Base-by-base conservation (phyloP, 2,329 filamentous ascomycete species). In the Microdochium nivale region DNA sequence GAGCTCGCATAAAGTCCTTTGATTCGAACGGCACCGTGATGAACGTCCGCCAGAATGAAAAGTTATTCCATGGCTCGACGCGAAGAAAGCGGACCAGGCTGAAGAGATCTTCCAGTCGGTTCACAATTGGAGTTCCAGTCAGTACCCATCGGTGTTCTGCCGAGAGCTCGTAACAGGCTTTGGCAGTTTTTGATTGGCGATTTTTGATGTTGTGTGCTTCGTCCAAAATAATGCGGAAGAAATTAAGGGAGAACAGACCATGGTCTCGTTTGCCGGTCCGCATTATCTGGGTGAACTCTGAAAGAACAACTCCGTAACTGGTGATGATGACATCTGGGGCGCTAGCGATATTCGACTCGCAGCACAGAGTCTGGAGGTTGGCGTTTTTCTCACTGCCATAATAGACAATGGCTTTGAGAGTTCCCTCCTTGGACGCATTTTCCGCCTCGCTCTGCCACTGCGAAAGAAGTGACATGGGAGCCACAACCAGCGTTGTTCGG, bases 21-120 rank as follows among this genome's bases (percentile, higher is more conserved):
- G 90, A 92, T 67, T 99, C 94, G 57, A 99, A 99, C 0, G 94
- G 94, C 1, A 95, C 86, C 0, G 94, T 99, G 63, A 99, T 97
- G 66, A 99, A 99, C 0, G 94, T 97, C 65, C 91, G 91, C 94
- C 94, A 99, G 70, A 96, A 99, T 0, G 91, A 96, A 67, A 99
- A 99, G 66, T 97, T 97, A 62, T 87, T 94, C 94, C 94, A 99
- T 0, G 94, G 94, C 65, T 97, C 92, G 3, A 99, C 94, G 52
- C 89, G 85, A 11, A 99, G 73, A 69, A 97, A 99, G 2, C 89
- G 84, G 13, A 97, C 89, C 35, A 99, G 72, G 62, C 89, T 95
- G 71, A 96, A 97, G 14, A 99, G 73, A 67, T 97, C 94, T 66
- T 97, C 92, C 1, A 99, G 77, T 44, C 90, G 86, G 66, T 99